Evolutionary conservation across 1,284 basidiomycete species (phyloP).

Genomic region (Fistulinella staudtii): DNA sequence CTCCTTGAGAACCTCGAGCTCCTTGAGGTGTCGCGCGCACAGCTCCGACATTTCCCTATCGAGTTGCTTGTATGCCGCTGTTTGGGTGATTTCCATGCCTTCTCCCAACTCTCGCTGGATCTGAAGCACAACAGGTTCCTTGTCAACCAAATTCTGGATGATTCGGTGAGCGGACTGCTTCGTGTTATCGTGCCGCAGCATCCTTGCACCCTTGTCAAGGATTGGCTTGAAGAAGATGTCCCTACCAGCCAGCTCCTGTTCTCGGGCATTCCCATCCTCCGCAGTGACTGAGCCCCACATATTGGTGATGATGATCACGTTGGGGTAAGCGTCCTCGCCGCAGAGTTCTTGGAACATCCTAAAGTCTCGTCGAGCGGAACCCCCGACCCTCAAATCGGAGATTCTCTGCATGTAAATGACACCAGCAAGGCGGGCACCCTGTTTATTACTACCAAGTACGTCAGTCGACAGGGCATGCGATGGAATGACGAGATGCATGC

Average conservation of each 20-base stretch:
- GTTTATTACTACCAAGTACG: constrained; percentile 35
- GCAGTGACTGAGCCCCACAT: constrained; percentile 44
- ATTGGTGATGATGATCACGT: constrained; percentile 47
- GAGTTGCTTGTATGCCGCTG: constrained; percentile 32
- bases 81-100: constrained; percentile 36
- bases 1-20: constrained; percentile 31
- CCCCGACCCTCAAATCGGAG: constrained; percentile 47
- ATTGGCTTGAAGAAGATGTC: constrained; percentile 39
- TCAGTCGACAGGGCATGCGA: neutral
- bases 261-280: constrained; percentile 33
- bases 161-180: constrained; percentile 34
- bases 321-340: constrained; percentile 44
- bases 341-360: constrained; percentile 50
- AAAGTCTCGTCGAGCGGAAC: constrained; percentile 48
- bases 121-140: constrained; percentile 33
- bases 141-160: constrained; percentile 33
- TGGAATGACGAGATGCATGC: constrained; percentile 2
- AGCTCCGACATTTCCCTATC: constrained; percentile 33
- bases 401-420: constrained; percentile 55
- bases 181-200: constrained; percentile 37
- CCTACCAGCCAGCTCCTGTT: constrained; percentile 35
- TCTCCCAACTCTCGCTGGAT: constrained; percentile 42
- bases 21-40: constrained; percentile 35
- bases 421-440: constrained; percentile 37
- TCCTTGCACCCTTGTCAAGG: constrained; percentile 37